Conservation (phyloP, 2,329 filamentous ascomycete species). For the Talaromyces pinophilus region DNA sequence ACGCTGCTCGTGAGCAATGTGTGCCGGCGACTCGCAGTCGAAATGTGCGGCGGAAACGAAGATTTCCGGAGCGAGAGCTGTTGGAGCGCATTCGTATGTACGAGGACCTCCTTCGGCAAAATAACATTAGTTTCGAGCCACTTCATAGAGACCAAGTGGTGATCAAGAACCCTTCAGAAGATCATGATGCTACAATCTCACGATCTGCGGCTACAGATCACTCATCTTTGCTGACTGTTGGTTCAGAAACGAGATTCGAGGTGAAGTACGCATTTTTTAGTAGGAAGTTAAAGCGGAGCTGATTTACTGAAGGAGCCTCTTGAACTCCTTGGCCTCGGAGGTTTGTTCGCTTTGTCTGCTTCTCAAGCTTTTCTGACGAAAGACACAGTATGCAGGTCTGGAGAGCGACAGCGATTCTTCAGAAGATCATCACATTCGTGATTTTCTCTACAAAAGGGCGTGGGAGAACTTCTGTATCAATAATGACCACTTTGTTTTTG, state of each 20-base stretch:
- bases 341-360: background rate
- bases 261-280: background rate
- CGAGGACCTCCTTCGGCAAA: slow-evolving; percentile 64
- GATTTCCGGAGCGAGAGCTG: slow-evolving; percentile 69
- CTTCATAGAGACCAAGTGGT: background rate
- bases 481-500: background rate
- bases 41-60: slow-evolving; percentile 50
- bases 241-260: background rate
- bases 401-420: background rate
- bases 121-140: slow-evolving; percentile 50
- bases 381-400: background rate
- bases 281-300: background rate
- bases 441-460: background rate
- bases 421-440: background rate
- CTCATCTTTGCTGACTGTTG: background rate
- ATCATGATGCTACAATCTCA: background rate
- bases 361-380: background rate
- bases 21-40: slow-evolving; percentile 41
- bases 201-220: background rate
- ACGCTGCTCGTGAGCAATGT: slow-evolving; percentile 63
- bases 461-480: background rate
- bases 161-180: background rate
- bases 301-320: background rate
- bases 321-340: background rate
- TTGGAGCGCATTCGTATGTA: slow-evolving; percentile 68